Evolutionary conservation across 495 filamentous ascomycete species (phyloP), one percentile per base, ranked within the genome.

Genomic region (Penicillium pancosmium): DNA sequence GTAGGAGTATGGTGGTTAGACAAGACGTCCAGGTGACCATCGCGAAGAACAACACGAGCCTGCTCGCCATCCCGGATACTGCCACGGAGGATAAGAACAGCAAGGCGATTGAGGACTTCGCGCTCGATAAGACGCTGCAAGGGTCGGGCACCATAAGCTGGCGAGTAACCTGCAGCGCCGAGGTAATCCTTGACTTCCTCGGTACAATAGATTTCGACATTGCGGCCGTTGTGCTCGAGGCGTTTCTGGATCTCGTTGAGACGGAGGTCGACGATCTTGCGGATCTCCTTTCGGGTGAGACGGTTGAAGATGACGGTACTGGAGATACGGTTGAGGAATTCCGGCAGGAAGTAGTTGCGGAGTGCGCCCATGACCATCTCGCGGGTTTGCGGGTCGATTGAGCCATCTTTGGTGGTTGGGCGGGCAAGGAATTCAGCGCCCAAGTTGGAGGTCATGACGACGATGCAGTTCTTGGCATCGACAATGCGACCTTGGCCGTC

Each of bases 271-370:
- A 98, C 94, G 73, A 98, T 98, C 78, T 84, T 90, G 66, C 94
- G 87, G 68, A 98, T 98, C 76, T 98, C 94, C 46, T 76, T 74
- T 68, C 83, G 85, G 4, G 91, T 90, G 50, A 98, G 89, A 31
- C 94, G 91, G 79, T 98, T 98, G 87, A 98, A 98, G 79, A 98
- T 97, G 78, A 98, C 92, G 56, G 86, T 89, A 63, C 87, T 92
- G 73, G 83, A 90, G 83, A 98, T 97, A 69, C 94, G 91, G 79
- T 98, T 98, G 35, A 98, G 82, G 82, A 98, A 98, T 64, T 98
- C 94, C 34, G 94, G 94, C 1, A 98, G 83, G 85, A 98, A 98
- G 80, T 96, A 97, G 77, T 90, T 87, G 66, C 92, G 88, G 41
- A 98, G 83, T 5, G 93, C 84, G 48, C 82, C 85, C 89, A 93